Percentiles rank a stretch among this genome's conserved stretches.
Conservation (phyloP, 1,139 yeast genomes). For the Blastobotrys raffinosifermentans region DNA sequence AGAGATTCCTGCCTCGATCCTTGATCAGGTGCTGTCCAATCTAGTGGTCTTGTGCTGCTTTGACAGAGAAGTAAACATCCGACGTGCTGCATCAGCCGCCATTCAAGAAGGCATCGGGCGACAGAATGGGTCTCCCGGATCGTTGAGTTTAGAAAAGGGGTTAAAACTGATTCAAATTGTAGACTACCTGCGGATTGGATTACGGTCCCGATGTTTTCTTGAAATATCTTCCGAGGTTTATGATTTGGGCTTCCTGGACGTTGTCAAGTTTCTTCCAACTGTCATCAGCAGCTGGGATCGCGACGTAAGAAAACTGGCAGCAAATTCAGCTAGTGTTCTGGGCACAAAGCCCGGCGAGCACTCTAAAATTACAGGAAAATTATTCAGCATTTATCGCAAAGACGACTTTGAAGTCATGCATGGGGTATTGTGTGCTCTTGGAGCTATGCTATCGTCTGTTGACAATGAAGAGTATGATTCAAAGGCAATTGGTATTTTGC, state of each 20-base stretch:
- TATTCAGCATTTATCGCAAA: conserved; percentile 9
- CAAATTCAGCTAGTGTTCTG: conserved; percentile 20
- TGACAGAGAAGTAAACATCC: conserved; percentile 66
- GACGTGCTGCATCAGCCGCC: conserved; percentile 84
- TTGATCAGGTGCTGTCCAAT: conserved; percentile 18
- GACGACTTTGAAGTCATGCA: conserved; percentile 21
- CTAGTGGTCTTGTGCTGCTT: conserved; percentile 53
- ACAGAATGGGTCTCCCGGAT: conserved; percentile 39
- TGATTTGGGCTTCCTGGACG: conserved; percentile 29
- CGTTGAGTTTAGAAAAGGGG: conserved; percentile 25
- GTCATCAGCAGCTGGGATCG: conserved; percentile 35
- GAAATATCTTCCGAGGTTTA: conserved; percentile 33
- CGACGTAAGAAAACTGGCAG: conserved; percentile 37
- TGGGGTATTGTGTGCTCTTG: conserved; percentile 23
- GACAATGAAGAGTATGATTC: no score
- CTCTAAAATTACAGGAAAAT: conserved; percentile 1
- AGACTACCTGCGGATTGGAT: conserved; percentile 43
- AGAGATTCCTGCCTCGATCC: conserved; percentile 26
- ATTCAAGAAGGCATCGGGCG: conserved; percentile 82
- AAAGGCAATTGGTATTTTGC: conserved; percentile 4
- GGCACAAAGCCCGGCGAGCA: conserved; percentile 6
- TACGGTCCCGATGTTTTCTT: conserved; percentile 35
- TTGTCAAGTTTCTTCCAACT: conserved; percentile 18
- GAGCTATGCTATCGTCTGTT: conserved; percentile 13
- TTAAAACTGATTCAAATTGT: conserved; percentile 56